A percentile compares a stretch with the other conserved stretches of the same genome.
phyloP scores from a whole-genome alignment of 148 eudicot genomes.

The Rhododendron mucronatum region DNA sequence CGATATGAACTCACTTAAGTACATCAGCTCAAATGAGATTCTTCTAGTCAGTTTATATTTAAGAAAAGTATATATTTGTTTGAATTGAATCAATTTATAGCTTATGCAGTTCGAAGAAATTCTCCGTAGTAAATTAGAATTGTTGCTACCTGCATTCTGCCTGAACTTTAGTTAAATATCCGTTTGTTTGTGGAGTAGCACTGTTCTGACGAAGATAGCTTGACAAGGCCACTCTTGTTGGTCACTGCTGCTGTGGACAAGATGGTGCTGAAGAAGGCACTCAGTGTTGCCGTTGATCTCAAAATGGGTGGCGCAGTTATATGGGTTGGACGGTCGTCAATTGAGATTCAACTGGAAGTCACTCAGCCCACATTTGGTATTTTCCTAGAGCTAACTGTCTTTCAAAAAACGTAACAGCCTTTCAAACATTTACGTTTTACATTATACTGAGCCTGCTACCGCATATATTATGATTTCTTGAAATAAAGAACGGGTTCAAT shows the following conservation, averaged over 20 bases:
- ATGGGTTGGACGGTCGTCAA: slow-evolving; percentile 93
- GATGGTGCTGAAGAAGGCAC: slow-evolving; percentile 77
- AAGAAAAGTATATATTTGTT: background rate
- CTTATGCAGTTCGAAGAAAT: background rate
- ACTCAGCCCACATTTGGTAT: slow-evolving; percentile 65
- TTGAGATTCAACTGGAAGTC: slow-evolving; percentile 91
- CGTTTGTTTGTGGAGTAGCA: slow-evolving; percentile 49
- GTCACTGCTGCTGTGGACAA: slow-evolving; percentile 97
- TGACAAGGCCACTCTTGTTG: slow-evolving; percentile 79
- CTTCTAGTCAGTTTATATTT: background rate
- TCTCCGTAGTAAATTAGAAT: background rate
- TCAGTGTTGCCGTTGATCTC: slow-evolving; percentile 75
- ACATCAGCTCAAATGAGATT: background rate
- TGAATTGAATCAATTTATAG: background rate
- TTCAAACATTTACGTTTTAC: background rate
- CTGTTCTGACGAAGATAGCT: slow-evolving; percentile 81
- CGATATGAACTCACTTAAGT: background rate
- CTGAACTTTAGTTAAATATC: background rate
- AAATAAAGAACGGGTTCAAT: background rate
- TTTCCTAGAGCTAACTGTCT: background rate
- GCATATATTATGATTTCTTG: background rate
- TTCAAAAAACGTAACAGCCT: background rate
- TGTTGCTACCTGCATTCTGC: background rate
- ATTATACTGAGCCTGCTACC: background rate
- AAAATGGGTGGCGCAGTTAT: slow-evolving; percentile 79